These are phyloP conservation scores for Cutaneotrichosporon cutaneum DNA, from an alignment of 1,284 basidiomycete species.

Conservation along the genomic window DNA sequence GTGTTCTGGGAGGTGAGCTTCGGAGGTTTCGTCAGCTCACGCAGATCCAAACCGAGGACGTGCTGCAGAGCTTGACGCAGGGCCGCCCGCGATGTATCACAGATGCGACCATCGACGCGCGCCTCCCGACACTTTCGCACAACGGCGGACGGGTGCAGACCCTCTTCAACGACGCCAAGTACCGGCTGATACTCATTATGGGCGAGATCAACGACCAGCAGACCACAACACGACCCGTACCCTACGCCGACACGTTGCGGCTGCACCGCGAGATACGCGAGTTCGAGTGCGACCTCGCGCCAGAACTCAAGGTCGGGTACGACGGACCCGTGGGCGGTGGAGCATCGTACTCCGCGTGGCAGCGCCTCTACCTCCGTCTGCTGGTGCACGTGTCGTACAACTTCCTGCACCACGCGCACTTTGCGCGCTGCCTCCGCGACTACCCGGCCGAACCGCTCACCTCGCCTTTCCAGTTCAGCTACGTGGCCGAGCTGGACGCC, in stretches of 20 bases:
- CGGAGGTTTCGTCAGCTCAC: too few relatives aligned
- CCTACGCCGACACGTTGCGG: conserved; percentile 13
- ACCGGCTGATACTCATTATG: conserved; percentile 18
- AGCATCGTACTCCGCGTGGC: conserved; percentile 5
- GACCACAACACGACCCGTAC: neutral
- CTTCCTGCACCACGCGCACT: conserved; percentile 22
- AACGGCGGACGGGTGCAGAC: neutral
- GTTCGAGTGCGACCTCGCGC: conserved; percentile 9
- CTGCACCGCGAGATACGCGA: conserved; percentile 11
- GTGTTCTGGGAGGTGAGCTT: conserved; percentile 13
- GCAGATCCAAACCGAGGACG: conserved; percentile 23
- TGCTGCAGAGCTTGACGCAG: conserved; percentile 20
- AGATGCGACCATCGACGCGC: conserved; percentile 9
- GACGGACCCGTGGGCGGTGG: neutral
- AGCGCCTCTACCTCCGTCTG: conserved; percentile 15
- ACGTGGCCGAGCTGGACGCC: conserved; percentile 22
- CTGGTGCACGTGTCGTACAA: conserved; percentile 15
- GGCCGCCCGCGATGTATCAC: conserved; percentile 21
- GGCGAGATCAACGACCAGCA: conserved; percentile 21
- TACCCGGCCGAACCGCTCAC: conserved; percentile 12
- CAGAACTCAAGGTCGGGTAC: neutral
- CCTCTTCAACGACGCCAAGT: conserved; percentile 9
- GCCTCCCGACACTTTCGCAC: conserved; percentile 1
- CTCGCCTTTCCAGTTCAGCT: conserved; percentile 16
- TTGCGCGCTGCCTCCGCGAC: conserved; percentile 13